phyloP scores from a whole-genome alignment of 129 eudicot species.

The Escallonia rubra region DNA sequence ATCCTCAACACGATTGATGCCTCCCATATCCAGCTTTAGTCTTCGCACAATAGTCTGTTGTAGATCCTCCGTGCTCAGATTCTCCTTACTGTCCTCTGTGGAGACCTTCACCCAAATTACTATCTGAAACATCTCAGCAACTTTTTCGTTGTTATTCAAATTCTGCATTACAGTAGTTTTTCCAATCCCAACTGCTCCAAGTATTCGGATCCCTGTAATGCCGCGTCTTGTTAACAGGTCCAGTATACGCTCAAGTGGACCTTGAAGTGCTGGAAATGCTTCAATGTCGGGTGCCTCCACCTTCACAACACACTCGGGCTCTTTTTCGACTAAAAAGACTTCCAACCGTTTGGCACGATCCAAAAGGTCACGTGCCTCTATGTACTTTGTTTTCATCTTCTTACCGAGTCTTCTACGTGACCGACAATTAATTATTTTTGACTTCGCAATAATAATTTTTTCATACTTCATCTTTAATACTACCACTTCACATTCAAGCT shows the following conservation, averaged over 20 bases:
- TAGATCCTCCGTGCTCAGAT: slow-evolving; percentile 24
- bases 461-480: background rate
- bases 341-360: background rate
- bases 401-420: slow-evolving; percentile 16
- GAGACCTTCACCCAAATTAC: slow-evolving; percentile 29
- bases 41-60: slow-evolving; percentile 22
- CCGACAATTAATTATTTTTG: background rate
- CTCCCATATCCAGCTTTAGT: slow-evolving; percentile 19
- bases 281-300: slow-evolving; percentile 17
- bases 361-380: slow-evolving; percentile 13
- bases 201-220: slow-evolving; percentile 21
- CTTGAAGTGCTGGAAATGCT: slow-evolving; percentile 22
- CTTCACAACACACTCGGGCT: slow-evolving; percentile 13
- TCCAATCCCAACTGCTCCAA: slow-evolving; percentile 26
- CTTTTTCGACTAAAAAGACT: slow-evolving; percentile 23
- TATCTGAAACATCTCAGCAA: slow-evolving; percentile 19
- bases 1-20: slow-evolving; percentile 2
- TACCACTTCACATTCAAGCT: too few species aligned
- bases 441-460: background rate
- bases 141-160: slow-evolving; percentile 33
- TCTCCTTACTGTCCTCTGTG: slow-evolving; percentile 21
- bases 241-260: slow-evolving; percentile 13
- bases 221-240: background rate
- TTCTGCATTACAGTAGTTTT: slow-evolving; percentile 32
- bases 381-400: slow-evolving; percentile 10